Evolutionary conservation across 2,329 filamentous ascomycete species (phyloP).

Genomic region (Trichoderma sp.): DNA sequence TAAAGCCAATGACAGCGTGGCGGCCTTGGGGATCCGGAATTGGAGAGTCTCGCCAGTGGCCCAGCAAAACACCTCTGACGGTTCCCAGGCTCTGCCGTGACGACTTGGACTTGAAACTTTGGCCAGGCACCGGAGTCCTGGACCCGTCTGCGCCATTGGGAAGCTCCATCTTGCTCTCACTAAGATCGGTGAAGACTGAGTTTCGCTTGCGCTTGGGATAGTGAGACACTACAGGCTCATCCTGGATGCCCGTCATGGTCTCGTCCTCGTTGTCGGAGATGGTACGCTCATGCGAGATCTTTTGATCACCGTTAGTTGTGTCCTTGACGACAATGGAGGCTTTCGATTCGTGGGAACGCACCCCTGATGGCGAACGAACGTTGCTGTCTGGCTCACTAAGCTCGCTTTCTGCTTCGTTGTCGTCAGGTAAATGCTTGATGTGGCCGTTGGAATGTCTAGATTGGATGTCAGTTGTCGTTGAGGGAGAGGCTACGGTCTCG

Average conservation of each 20-base stretch:
- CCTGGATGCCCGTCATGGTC: conserved; percentile 46
- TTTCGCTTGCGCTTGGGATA: conserved; percentile 60
- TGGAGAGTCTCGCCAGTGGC: conserved; percentile 62
- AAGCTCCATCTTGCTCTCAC: conserved; percentile 50
- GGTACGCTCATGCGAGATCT: conserved; percentile 39
- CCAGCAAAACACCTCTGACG: conserved; percentile 54
- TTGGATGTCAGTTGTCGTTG: conserved; percentile 31
- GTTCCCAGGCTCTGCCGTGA: conserved; percentile 35
- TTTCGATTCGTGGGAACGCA: conserved; percentile 44
- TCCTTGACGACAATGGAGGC: conserved; percentile 58
- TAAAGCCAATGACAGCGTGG: conserved; percentile 63
- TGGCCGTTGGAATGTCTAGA: conserved; percentile 36
- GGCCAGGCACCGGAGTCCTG: conserved; percentile 32
- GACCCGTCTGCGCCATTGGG: conserved; percentile 37
- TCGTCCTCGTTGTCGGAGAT: conserved; percentile 45
- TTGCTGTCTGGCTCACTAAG: conserved; percentile 46
- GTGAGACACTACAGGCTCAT: conserved; percentile 42
- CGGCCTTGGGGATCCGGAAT: conserved; percentile 52
- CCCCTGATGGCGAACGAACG: conserved; percentile 42
- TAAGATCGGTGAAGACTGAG: conserved; percentile 52
- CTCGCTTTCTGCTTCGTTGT: conserved; percentile 47
- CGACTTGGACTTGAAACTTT: conserved; percentile 34
- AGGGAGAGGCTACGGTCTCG: conserved; percentile 10
- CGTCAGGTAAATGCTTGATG: conserved; percentile 38
- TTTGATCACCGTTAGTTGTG: conserved; percentile 43